Base-by-base conservation (phyloP, 345 rosid species). In the Lepidium sativum region DNA sequence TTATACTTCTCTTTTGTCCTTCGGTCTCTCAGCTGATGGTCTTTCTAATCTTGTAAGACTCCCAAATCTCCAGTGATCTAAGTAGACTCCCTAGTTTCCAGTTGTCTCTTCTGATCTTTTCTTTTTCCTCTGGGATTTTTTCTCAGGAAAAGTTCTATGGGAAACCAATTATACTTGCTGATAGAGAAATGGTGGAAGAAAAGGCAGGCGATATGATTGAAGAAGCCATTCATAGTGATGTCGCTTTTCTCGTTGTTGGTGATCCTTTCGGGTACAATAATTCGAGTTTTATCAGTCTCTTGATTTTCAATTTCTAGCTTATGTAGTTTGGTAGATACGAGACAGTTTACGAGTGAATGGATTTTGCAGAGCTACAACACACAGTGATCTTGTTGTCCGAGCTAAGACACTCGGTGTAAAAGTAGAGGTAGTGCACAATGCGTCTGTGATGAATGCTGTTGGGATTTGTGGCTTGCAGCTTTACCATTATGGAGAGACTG, bases 121-220 rank as follows among this genome's bases (percentile, higher is more conserved):
- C 5, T 4, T 23, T 33, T 5, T 34, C 9, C 9, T 4, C 15
- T 57, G 32, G 7, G 12, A 38, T 9, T 40, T 5, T 39, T 13
- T 61, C 54, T 51, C 68, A 79, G 98, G 96, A 92, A 59, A 74
- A 80, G 43, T 77, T 92, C 64, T 90, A 89, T 50, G 97, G 87
- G 48, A 90, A 73, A 55, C 77, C 78, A 3, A 66, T 86, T 41
- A 80, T 73, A 5, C 69, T 89, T 72, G 88, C 95, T n/a, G 92
- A 89, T 76, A 82, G 98, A 69, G 97, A 92, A 67, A 82, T 74
- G 88, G 97, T 92, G 37, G 98, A 92, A 73, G 98, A 92, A 65
- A 89, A 87, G 48, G 91, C 86, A 12, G 96, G 87, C 47, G 39
- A 18, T 48, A 57, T 90, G 55, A 80, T 88, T 6, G 67, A 73